Evolutionary conservation across 768 basidiomycete species (phyloP), one percentile per base, ranked within the genome.

Genomic region (Suillus decipiens): DNA sequence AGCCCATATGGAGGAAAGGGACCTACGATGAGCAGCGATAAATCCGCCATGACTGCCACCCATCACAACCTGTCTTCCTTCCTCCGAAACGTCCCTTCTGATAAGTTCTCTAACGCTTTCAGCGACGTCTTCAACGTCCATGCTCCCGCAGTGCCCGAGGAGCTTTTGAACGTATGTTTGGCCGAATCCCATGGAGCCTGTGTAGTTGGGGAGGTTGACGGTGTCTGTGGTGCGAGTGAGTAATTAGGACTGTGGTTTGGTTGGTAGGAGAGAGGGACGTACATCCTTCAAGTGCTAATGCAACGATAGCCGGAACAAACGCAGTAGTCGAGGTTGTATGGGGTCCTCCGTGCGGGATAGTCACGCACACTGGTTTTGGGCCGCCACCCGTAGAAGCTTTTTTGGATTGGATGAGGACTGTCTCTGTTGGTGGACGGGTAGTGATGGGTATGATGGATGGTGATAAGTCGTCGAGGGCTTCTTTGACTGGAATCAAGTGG

Each of bases 41-140:
- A 88, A 90, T 1, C 89, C 89, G 0, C 89, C 89, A 65, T 92
- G 90, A 55, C 85, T 88, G 39, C 89, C 89, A 1, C 90, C 89
- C 58, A 75, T 75, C 2, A 89, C 70, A 36, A 88, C 78, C 56
- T 85, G 81, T 64, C 82, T 83, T 9, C 84, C 85, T 14, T 78
- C 69, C 50, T 78, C 74, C 0, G 86, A 80, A 1, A 89, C 71
- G 0, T 83, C 84, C 5, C 81, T 71, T 17, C 74, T 68, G 34
- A 86, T 75, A 45, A 90, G 80, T 63, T 86, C 78, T 28, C 77
- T 71, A 1, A 82, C 79, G 1, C 86, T 80, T 8, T 80, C 83
- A 12, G 87, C 81, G 63, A 86, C 88, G 56, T 90, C 89, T 47
- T 80, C 78, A 11, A 92, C 86, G 63, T 91, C 90, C 9, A 89